Base-by-base conservation (phyloP, 495 filamentous ascomycete species). In the Apiosordaria backusii region DNA sequence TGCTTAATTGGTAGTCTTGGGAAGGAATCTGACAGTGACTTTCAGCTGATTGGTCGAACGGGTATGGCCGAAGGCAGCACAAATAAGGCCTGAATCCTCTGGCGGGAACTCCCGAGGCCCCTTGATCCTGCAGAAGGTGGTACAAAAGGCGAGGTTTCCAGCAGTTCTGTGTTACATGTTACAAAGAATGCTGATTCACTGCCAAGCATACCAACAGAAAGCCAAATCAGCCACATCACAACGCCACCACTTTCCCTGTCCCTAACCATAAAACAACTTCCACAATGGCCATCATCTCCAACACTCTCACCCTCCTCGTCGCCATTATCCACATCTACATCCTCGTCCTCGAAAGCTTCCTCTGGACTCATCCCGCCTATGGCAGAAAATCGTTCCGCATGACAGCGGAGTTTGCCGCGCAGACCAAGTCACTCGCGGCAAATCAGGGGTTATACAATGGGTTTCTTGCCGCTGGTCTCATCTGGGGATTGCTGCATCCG, bases 391-490 rank as follows among this genome's bases (percentile, higher is more conserved):
- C 72, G 3, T 78, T 78, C 67, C 24, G 63, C 4, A 61, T 74
- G 55, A 70, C 70, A 0, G 54, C 71, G 22, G 68, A 72, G 2
- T 76, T 73, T 55, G 74, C 76, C 25, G 61, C 63, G 3, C 27
- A 74, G 58, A 76, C 72, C 1, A 66, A 70, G 40, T 53, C 59
- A 7, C 70, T 78, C 16, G 76, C 74, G 35, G 67, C 68, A 6
- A 78, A 76, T 63, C 76, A 78, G 69, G 76, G 76, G 19, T 65
- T 78, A 5, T 78, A 78, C 61, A 78, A 78, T 65, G 76, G 76
- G 22, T 78, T 78, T 60, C 67, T 78, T 19, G 74, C 76, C 15
- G 71, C 74, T 1, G 76, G 76, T 4, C 67, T 78, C 1, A 26
- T 62, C 10, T 78, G 76, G 76, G 70, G 72, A 2, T 18, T 74